A percentile compares a stretch with the other conserved stretches of the same genome.
phyloP scores from a whole-genome alignment of 2,329 filamentous ascomycete species.

The Plenodomus tracheiphilus region DNA sequence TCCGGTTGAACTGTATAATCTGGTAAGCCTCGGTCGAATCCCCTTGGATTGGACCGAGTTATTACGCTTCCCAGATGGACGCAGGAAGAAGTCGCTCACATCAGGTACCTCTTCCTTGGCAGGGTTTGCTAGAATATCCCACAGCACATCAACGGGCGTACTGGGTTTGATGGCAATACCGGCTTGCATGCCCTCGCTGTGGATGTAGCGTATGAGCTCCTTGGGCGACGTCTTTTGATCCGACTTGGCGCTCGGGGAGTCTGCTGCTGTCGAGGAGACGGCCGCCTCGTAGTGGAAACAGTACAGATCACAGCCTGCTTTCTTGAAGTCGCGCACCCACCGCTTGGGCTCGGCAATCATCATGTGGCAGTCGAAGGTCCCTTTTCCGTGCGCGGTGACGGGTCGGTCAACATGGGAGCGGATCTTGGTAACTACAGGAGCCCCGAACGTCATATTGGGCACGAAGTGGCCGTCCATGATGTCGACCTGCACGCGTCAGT shows the following conservation, averaged over 20 bases:
- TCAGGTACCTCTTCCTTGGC: slow-evolving; percentile 80
- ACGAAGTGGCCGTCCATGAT: slow-evolving; percentile 99
- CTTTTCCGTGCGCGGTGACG: slow-evolving; percentile 69
- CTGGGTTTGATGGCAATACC: slow-evolving; percentile 95
- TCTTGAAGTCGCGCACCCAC: slow-evolving; percentile 95
- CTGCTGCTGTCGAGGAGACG: slow-evolving; percentile 77
- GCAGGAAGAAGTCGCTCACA: slow-evolving; percentile 63
- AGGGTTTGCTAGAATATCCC: slow-evolving; percentile 78
- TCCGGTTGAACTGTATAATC: background rate
- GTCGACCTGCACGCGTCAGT: slow-evolving; percentile 85
- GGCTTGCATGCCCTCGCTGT: slow-evolving; percentile 82
- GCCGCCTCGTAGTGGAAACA: slow-evolving; percentile 99
- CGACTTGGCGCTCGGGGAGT: slow-evolving; percentile 70
- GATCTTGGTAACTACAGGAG: slow-evolving; percentile 93
- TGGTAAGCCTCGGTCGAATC: slow-evolving; percentile 4
- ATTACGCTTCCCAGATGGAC: background rate
- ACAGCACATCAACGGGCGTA: slow-evolving; percentile 87
- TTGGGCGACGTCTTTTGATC: slow-evolving; percentile 77
- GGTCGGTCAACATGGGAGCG: slow-evolving; percentile 81
- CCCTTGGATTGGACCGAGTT: background rate
- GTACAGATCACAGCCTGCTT: slow-evolving; percentile 96
- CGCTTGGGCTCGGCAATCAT: slow-evolving; percentile 99
- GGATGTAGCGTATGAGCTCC: slow-evolving; percentile 87
- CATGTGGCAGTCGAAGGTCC: slow-evolving; percentile 99
- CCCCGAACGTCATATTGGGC: slow-evolving; percentile 95